Conservation (phyloP, 2,329 filamentous ascomycete genomes). For the Sporothrix variecibatus region DNA sequence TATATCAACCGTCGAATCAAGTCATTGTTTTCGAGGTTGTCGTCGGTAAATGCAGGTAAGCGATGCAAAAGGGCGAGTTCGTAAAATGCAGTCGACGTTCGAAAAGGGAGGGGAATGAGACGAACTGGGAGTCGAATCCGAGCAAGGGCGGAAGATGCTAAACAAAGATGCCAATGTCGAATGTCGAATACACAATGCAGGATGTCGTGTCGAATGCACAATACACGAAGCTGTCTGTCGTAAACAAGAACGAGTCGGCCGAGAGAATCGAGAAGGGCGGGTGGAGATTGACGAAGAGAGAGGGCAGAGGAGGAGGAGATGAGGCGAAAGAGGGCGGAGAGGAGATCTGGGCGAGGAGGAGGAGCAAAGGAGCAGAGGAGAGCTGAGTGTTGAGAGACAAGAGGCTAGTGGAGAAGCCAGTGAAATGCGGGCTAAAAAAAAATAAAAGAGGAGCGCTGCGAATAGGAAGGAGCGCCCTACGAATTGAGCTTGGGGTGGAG, state of each 20-base stretch:
- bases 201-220: not conserved
- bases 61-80: not conserved
- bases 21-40: constrained; percentile 3
- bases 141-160: not conserved
- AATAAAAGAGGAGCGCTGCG: not conserved
- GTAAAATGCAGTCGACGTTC: not conserved
- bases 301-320: not conserved
- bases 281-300: not conserved
- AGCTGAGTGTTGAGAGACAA: constrained; percentile 16
- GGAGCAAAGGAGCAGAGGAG: not conserved
- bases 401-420: constrained; percentile 12
- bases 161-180: not conserved
- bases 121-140: not conserved
- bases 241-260: not conserved
- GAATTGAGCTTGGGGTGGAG: constrained; percentile 5
- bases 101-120: not conserved
- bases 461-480: constrained; percentile 7
- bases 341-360: not conserved
- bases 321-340: constrained; percentile 6
- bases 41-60: not conserved
- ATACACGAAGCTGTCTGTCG: not conserved
- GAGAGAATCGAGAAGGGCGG: not conserved
- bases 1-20: not conserved
- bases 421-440: constrained; percentile 12
- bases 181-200: not conserved